Conservation (phyloP, 495 filamentous ascomycete species). For the Venustampulla echinocandica region DNA sequence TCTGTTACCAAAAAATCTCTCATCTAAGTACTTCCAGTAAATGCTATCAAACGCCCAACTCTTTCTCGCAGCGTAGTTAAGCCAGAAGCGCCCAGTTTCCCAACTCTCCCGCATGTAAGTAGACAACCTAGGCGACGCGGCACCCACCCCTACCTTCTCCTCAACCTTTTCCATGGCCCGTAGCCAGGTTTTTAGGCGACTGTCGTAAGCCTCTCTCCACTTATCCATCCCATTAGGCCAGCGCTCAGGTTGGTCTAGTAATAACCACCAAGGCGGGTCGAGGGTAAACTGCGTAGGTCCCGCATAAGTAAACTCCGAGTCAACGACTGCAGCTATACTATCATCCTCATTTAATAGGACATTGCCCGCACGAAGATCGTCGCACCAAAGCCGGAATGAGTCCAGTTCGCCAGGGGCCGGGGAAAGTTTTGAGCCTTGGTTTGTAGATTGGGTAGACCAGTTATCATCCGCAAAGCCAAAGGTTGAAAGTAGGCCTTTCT, state of each 20-base stretch:
- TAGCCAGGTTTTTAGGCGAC: conserved; percentile 23
- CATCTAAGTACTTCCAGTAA: conserved; percentile 2
- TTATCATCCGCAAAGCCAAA: conserved; percentile 27
- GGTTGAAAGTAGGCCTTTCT: conserved; percentile 23
- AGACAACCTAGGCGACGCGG: conserved; percentile 6
- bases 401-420: neutral
- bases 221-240: conserved; percentile 27
- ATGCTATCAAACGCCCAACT: conserved; percentile 23
- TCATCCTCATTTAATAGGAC: conserved; percentile 16
- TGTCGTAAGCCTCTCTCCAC: conserved; percentile 20
- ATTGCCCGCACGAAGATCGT: conserved; percentile 22
- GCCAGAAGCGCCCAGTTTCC: conserved; percentile 23
- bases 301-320: conserved; percentile 35
- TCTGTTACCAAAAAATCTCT: conserved; percentile 7
- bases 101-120: conserved; percentile 25
- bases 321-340: conserved; percentile 16
- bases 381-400: conserved; percentile 16
- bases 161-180: conserved; percentile 22
- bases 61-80: conserved; percentile 23
- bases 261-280: conserved; percentile 37
- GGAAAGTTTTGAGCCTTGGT: neutral
- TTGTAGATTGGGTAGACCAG: conserved; percentile 19
- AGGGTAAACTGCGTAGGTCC: conserved; percentile 31
- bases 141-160: neutral
- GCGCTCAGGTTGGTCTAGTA: conserved; percentile 28